A percentile compares a stretch with the other conserved stretches of the same genome.
Conservation (phyloP, 805 yeast species). For the Sungouiella blattae region DNA sequence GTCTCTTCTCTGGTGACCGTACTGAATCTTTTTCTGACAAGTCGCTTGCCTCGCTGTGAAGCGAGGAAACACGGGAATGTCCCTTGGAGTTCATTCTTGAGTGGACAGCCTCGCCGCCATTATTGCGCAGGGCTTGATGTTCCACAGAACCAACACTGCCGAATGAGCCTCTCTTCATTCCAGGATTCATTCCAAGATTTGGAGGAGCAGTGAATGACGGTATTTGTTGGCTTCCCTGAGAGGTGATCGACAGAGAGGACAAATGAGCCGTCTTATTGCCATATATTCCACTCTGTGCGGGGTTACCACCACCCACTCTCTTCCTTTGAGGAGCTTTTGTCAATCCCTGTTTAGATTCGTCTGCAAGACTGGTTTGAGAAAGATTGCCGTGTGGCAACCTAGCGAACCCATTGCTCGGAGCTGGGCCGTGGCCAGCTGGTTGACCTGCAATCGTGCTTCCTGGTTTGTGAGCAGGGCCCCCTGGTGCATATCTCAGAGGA, state of each 20-base stretch:
- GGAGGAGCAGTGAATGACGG: neutral
- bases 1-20: neutral
- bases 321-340: too few relatives aligned
- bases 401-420: too few relatives aligned
- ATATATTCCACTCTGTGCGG: slow-evolving; percentile 6
- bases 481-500: slow-evolving; percentile 9
- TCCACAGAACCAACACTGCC: slow-evolving; percentile 1
- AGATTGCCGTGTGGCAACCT: too few relatives aligned
- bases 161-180: neutral
- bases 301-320: too few relatives aligned
- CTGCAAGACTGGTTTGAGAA: too few relatives aligned
- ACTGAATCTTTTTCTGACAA: neutral
- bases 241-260: slow-evolving; percentile 19
- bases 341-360: too few relatives aligned
- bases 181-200: too few relatives aligned
- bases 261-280: slow-evolving; percentile 12
- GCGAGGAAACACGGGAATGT: neutral
- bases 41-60: neutral
- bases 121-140: neutral
- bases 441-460: too few relatives aligned
- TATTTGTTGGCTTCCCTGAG: slow-evolving; percentile 4
- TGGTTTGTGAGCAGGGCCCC: too few relatives aligned
- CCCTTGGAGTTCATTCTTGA: neutral
- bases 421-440: too few relatives aligned
- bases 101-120: neutral